phyloP scores from a whole-genome alignment of 2,329 filamentous ascomycete species.

The Fusarium proliferatum region DNA sequence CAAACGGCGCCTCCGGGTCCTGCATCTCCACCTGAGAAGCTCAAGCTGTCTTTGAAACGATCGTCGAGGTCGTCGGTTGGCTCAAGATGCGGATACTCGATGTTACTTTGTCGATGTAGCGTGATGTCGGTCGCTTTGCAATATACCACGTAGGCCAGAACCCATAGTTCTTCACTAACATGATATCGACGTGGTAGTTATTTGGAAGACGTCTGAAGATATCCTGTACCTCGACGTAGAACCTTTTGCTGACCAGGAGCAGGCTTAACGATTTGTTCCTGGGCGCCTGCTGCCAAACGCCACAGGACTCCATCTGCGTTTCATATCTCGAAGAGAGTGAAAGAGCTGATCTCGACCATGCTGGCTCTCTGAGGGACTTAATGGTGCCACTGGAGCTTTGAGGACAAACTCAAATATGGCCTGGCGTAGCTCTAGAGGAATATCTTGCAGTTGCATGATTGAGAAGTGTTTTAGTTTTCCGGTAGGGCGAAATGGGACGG shows the following conservation, averaged over 20 bases:
- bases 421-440: neutral
- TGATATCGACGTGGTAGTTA: slow-evolving; percentile 19
- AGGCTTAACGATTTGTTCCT: neutral
- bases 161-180: slow-evolving; percentile 13
- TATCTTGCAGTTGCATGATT: neutral
- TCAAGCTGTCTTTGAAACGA: neutral
- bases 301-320: neutral
- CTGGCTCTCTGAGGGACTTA: neutral
- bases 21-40: neutral
- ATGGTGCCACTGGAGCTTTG: neutral
- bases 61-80: neutral
- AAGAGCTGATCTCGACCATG: neutral
- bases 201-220: neutral
- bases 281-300: neutral
- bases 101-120: slow-evolving; percentile 4
- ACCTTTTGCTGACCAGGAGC: slow-evolving; percentile 5
- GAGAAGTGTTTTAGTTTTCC: neutral
- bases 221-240: neutral
- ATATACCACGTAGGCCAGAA: slow-evolving; percentile 16
- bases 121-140: neutral
- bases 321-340: neutral
- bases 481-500: neutral
- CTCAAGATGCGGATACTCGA: slow-evolving; percentile 10
- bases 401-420: neutral
- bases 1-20: neutral